Conservation (phyloP, 2,329 filamentous ascomycete species). For the Ophiostoma sp. region DNA sequence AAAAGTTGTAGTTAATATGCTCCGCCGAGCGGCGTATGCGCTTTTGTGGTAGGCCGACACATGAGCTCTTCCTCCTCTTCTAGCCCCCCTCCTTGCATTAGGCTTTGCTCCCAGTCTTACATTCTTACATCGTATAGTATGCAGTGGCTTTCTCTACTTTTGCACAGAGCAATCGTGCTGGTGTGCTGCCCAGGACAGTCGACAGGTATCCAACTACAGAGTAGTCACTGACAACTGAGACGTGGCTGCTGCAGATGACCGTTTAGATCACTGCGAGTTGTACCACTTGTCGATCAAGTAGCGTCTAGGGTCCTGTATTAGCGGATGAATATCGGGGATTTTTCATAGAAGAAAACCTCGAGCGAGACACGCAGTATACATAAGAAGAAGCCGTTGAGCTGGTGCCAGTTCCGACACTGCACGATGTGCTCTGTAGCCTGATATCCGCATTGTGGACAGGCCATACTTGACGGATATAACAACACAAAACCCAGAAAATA, state of each 20-base stretch:
- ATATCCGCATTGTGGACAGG: conserved; percentile 4
- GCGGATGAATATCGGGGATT: too few species aligned
- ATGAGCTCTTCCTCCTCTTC: background rate
- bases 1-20: too few species aligned
- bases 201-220: background rate
- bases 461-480: background rate
- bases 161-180: background rate
- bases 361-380: background rate
- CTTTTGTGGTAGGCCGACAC: background rate
- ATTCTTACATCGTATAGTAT: too few species aligned
- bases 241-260: background rate
- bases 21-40: too few species aligned
- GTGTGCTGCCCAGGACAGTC: background rate
- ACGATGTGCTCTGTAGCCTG: background rate
- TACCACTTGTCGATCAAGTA: background rate
- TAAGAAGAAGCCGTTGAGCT: background rate
- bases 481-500: background rate
- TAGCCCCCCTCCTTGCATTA: background rate
- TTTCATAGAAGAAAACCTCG: too few species aligned
- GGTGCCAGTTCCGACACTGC: background rate
- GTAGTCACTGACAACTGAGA: background rate
- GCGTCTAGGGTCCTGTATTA: too few species aligned
- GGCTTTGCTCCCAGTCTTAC: background rate
- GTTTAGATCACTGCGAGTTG: background rate
- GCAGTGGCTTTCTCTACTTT: too few species aligned